Evolutionary conservation across 2,329 filamentous ascomycete species (phyloP).

Genomic region (Hypoxylon sp.): DNA sequence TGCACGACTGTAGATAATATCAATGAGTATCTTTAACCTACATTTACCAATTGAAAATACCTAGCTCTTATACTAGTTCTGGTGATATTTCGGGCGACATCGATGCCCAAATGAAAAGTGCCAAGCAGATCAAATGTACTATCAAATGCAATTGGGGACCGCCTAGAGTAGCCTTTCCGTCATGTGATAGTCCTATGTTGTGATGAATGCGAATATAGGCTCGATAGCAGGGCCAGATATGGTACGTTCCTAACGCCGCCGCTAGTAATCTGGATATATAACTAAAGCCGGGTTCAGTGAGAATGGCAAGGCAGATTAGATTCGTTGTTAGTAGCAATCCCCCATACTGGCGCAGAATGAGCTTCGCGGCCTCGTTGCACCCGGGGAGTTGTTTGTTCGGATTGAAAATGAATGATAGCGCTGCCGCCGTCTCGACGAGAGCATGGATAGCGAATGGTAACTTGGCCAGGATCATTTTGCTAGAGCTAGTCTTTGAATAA

Average conservation of each 20-base stretch:
- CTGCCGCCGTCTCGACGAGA: constrained; percentile 60
- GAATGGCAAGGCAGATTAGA: constrained; percentile 59
- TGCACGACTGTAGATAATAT: not conserved
- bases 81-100: constrained; percentile 9
- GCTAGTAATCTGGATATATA: constrained; percentile 55
- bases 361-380: constrained; percentile 57
- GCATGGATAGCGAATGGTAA: constrained; percentile 59
- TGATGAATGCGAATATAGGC: constrained; percentile 57
- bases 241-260: constrained; percentile 63
- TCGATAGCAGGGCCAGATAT: constrained; percentile 63
- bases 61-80: not conserved
- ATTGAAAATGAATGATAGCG: constrained; percentile 61
- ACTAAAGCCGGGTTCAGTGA: constrained; percentile 53
- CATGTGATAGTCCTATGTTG: constrained; percentile 35
- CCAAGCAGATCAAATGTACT: constrained; percentile 59
- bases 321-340: constrained; percentile 63
- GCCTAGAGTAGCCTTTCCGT: constrained; percentile 56
- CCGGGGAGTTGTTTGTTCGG: constrained; percentile 61
- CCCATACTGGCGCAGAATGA: constrained; percentile 64
- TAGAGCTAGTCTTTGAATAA: not conserved
- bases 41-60: not conserved
- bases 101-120: constrained; percentile 54
- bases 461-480: constrained; percentile 45
- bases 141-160: constrained; percentile 63
- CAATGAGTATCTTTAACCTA: not conserved